Conservation (phyloP, 805 yeast species). For the Kodamaea kaohsiungensis region DNA sequence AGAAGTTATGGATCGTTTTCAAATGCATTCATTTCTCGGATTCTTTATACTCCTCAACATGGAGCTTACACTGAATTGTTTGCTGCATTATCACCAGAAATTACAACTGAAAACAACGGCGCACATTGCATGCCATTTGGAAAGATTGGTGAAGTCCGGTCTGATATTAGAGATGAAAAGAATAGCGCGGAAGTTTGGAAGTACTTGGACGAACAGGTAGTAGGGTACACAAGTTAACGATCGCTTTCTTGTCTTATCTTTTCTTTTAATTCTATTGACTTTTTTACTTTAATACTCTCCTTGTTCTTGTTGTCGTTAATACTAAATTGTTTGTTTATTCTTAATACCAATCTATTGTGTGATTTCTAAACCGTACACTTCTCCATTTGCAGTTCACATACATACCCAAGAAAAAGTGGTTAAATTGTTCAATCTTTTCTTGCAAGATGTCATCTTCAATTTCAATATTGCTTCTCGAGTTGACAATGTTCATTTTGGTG, state of each 20-base stretch:
- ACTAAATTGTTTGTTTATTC: not conserved
- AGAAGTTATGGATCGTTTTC: slow-evolving; percentile 22
- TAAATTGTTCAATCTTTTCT: slow-evolving; percentile 3
- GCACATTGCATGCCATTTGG: slow-evolving; percentile 41
- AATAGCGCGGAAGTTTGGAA: slow-evolving; percentile 34
- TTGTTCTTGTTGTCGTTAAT: not conserved
- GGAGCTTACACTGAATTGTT: slow-evolving; percentile 50
- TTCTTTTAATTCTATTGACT: too few species aligned
- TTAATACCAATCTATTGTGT: not conserved
- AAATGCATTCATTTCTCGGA: not conserved
- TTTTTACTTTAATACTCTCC: too few species aligned
- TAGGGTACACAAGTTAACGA: not conserved
- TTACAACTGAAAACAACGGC: slow-evolving; percentile 34
- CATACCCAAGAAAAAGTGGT: slow-evolving; percentile 2
- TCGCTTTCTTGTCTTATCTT: too few species aligned
- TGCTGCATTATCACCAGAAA: slow-evolving; percentile 42
- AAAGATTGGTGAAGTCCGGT: slow-evolving; percentile 27
- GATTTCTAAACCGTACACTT: not conserved
- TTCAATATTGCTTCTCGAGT: not conserved
- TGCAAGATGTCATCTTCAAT: not conserved
- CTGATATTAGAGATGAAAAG: slow-evolving; percentile 36
- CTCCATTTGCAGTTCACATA: slow-evolving; percentile 8
- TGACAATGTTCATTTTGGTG: not conserved
- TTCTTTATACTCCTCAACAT: slow-evolving; percentile 22
- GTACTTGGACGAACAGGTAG: slow-evolving; percentile 28